Base-by-base conservation (phyloP, 306 rosid species). In the Alnus rubra region DNA sequence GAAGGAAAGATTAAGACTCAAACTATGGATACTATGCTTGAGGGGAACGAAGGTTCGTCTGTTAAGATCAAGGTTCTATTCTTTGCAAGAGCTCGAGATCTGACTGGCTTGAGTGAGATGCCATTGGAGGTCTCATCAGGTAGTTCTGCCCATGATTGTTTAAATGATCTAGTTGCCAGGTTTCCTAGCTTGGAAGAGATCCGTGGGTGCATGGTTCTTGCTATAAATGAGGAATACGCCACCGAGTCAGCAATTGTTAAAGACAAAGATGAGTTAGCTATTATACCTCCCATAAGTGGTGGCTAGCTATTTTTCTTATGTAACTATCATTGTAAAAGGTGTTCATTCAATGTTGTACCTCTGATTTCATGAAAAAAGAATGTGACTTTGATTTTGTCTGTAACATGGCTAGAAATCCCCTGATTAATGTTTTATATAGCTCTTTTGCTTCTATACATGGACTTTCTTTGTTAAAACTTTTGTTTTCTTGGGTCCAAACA, bases 231-330 rank as follows among this genome's bases (percentile, higher is more conserved):
- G 86, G 93, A 90, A 82, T 94, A 92, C 68, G 74, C 95, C 74
- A 68, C 75, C 12, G 97, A 85, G 45, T 85, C 91, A 0, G 70
- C 90, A 4, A 49, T 85, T 78, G 93, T 91, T 77, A 84, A 87
- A 84, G 91, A 91, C 74, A 86, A 52, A 63, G 98, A 93, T 73
- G 97, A 93, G 80, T 82, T 91, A 78, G 97, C 98, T 77, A 83
- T 93, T 28, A 93, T 93, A 69, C 98, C 98, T 80, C 97, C 98
- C 35, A 91, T 91, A 35, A 90, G 97, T 84, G 98, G 98, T 71
- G 98, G 98, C 59, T 90, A 73, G 69, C 31, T 65, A 7, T 56
- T 56, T 19, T 56, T 56, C 63, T 42, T 5, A 42, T 5, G 45
- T 5, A 42, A 39, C 33, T 19, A 0, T 62, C 19, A 62, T 9